Evolutionary conservation across 352 stramenopile genomes (phyloP).

Genomic region (Phytophthora meadii): DNA sequence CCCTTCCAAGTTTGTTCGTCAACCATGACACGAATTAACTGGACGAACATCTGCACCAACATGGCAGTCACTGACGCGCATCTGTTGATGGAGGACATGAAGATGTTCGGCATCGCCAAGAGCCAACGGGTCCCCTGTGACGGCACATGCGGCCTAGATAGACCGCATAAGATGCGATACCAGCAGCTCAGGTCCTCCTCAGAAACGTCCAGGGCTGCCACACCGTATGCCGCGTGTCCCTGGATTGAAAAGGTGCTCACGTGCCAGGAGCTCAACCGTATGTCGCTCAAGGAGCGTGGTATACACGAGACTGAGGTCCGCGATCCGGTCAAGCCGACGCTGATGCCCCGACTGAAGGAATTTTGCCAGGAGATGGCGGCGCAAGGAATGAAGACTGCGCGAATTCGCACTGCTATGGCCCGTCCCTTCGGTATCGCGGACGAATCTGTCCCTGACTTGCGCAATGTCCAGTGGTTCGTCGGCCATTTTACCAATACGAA

Average conservation of each 20-base stretch:
- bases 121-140: background rate
- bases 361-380: constrained; percentile 1
- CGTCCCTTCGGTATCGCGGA: background rate
- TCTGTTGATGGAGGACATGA: background rate
- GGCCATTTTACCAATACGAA: background rate
- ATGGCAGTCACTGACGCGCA: background rate
- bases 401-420: background rate
- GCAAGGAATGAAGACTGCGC: background rate
- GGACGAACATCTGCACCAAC: background rate
- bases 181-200: background rate
- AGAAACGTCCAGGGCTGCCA: constrained; percentile 3
- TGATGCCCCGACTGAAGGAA: background rate
- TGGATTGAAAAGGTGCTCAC: background rate
- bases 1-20: too few species aligned
- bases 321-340: background rate
- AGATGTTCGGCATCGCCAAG: background rate
- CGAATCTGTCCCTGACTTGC: background rate
- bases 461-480: constrained; percentile 2
- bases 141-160: background rate
- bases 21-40: too few species aligned
- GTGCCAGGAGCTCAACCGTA: background rate
- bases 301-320: background rate
- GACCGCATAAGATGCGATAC: background rate
- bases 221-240: background rate
- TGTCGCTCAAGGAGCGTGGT: background rate